Evolutionary conservation across 345 rosid species (phyloP).

Genomic region (Aegle marmelos): DNA sequence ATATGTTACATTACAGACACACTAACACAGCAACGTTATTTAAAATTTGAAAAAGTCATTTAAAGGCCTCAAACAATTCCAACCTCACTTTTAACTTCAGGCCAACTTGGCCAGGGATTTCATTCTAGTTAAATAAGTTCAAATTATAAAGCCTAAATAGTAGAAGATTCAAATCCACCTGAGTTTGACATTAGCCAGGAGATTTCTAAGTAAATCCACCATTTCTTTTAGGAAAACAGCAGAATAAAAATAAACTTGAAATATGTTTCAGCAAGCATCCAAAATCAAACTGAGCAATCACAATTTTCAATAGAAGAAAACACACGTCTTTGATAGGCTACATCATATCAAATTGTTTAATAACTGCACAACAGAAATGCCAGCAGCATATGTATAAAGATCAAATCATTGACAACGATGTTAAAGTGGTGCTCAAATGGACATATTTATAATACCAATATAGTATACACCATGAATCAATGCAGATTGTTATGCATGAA

Average conservation of each 20-base stretch:
- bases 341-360: neutral
- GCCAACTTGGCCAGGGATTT: neutral
- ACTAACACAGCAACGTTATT: neutral
- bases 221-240: neutral
- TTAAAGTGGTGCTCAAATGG: neutral
- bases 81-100: neutral
- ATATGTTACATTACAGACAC: neutral
- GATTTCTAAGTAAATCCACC: neutral
- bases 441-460: neutral
- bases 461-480: neutral
- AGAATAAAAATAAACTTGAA: neutral
- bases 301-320: neutral
- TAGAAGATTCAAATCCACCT: neutral
- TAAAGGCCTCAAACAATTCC: neutral
- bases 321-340: neutral
- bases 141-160: neutral
- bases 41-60: neutral
- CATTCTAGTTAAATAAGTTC: neutral
- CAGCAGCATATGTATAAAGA: neutral
- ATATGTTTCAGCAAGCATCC: neutral
- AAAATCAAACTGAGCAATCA: neutral
- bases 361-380: neutral
- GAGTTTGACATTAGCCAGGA: neutral
- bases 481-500: neutral
- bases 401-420: neutral